These are phyloP conservation scores for Coprinopsis marcescibilis DNA, from an alignment of 768 basidiomycete genomes.

Conservation along the genomic window DNA sequence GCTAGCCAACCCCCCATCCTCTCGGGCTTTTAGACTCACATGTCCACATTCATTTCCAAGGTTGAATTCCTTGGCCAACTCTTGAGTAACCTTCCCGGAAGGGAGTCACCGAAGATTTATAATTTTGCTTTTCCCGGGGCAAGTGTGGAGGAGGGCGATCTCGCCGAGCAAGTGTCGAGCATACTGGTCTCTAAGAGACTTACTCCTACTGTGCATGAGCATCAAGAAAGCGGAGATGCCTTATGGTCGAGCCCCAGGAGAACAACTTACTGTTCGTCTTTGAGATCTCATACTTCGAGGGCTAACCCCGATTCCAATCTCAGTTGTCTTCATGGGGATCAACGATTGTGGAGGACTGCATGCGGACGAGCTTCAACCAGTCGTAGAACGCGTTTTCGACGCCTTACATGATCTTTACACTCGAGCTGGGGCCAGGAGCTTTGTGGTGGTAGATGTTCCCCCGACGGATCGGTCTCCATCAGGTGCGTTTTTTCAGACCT, in stretches of 20 bases:
- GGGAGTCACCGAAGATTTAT: not conserved
- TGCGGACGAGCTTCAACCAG: conserved; percentile 21
- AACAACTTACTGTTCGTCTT: not conserved
- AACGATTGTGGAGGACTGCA: conserved; percentile 32
- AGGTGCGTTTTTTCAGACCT: no score
- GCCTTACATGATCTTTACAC: conserved; percentile 23
- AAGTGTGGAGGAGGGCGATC: conserved; percentile 21
- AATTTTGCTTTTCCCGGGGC: conserved; percentile 19
- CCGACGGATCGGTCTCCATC: conserved; percentile 31
- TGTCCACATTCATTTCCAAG: not conserved
- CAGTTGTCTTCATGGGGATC: conserved; percentile 31
- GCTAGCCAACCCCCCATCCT: no score
- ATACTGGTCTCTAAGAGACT: conserved; percentile 14
- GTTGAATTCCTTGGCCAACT: not conserved
- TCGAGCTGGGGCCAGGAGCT: conserved; percentile 28
- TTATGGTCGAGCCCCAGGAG: not conserved
- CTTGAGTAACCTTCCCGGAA: not conserved
- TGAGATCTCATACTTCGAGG: not conserved
- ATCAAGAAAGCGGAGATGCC: not conserved
- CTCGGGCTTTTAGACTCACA: not conserved
- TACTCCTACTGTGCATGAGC: conserved; percentile 9
- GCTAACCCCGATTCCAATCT: not conserved
- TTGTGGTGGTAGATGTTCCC: conserved; percentile 32
- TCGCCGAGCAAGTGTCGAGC: no score
- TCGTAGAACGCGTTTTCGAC: conserved; percentile 23